These are phyloP conservation scores for Magnaporthales sp. DNA, from an alignment of 2,329 filamentous ascomycete species.

Conservation along the genomic window DNA sequence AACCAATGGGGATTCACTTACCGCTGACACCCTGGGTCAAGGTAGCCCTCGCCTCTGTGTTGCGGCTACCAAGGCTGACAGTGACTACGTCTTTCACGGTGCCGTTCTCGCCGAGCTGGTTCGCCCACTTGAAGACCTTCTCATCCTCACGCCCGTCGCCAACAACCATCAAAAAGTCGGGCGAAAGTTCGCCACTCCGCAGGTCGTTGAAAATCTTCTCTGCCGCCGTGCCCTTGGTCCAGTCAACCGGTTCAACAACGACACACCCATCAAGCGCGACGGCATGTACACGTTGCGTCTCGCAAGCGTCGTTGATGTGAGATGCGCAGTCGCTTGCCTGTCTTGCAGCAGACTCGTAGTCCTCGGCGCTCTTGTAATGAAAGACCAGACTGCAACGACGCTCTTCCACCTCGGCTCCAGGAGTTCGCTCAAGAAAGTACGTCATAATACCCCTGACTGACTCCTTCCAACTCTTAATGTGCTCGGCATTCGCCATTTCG, in stretches of 20 bases:
- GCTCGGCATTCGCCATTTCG: conserved; percentile 63
- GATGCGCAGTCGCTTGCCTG: conserved; percentile 85
- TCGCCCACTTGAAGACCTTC: conserved; percentile 90
- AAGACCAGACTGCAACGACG: conserved; percentile 88
- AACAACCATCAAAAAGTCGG: conserved; percentile 79
- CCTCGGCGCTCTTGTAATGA: conserved; percentile 77
- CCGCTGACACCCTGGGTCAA: conserved; percentile 88
- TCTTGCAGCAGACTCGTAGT: conserved; percentile 64
- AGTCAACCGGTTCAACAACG: conserved; percentile 75
- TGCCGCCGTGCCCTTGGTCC: conserved; percentile 80
- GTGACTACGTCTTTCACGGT: conserved; percentile 65
- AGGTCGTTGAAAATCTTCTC: conserved; percentile 60
- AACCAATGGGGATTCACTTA: conserved; percentile 34
- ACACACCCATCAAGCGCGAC: conserved; percentile 73
- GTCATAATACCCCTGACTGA: conserved; percentile 74
- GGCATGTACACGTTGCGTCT: conserved; percentile 74
- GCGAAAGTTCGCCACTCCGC: conserved; percentile 19
- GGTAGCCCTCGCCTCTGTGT: conserved; percentile 79
- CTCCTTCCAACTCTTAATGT: conserved; percentile 71
- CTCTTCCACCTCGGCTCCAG: conserved; percentile 80
- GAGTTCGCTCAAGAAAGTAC: conserved; percentile 85
- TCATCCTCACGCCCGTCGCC: conserved; percentile 92
- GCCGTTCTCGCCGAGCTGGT: conserved; percentile 54
- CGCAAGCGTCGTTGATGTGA: conserved; percentile 91
- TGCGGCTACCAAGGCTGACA: conserved; percentile 77